phyloP scores from a whole-genome alignment of 495 filamentous ascomycete genomes.

The Aspergillus homomorphus region DNA sequence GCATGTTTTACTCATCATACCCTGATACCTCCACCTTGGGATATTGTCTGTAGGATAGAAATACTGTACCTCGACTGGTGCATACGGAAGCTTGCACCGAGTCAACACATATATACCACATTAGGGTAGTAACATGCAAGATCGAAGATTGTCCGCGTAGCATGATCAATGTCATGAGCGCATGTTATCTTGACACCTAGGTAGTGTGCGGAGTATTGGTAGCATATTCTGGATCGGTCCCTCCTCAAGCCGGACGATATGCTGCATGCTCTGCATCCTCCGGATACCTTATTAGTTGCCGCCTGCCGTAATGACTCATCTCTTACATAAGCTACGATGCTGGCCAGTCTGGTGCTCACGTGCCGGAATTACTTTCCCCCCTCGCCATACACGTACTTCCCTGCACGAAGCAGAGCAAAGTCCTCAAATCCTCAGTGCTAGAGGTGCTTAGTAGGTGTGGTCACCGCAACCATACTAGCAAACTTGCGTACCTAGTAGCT shows the following conservation, averaged over 20 bases:
- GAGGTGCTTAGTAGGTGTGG: neutral
- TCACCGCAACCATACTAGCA: neutral
- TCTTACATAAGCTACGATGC: neutral
- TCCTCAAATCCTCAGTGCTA: neutral
- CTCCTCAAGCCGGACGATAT: neutral
- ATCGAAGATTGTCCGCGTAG: no score
- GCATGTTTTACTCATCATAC: no score
- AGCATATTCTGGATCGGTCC: neutral
- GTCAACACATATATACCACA: no score
- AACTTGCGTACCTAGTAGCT: neutral
- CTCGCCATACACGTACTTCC: neutral
- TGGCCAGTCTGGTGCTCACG: neutral
- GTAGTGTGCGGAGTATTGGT: no score
- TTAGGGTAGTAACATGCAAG: no score
- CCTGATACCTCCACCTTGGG: no score
- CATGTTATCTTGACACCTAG: no score
- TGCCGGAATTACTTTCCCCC: neutral
- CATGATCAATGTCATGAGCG: no score
- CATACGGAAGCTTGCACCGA: no score
- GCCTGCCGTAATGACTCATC: conserved; percentile 4
- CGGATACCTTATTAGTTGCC: neutral
- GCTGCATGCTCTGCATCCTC: neutral
- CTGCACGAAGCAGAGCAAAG: conserved; percentile 7
- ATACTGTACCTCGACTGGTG: no score
- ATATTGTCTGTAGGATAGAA: no score